These are phyloP conservation scores for Trametes meyenii DNA, from an alignment of 768 basidiomycete genomes.

Conservation along the genomic window DNA sequence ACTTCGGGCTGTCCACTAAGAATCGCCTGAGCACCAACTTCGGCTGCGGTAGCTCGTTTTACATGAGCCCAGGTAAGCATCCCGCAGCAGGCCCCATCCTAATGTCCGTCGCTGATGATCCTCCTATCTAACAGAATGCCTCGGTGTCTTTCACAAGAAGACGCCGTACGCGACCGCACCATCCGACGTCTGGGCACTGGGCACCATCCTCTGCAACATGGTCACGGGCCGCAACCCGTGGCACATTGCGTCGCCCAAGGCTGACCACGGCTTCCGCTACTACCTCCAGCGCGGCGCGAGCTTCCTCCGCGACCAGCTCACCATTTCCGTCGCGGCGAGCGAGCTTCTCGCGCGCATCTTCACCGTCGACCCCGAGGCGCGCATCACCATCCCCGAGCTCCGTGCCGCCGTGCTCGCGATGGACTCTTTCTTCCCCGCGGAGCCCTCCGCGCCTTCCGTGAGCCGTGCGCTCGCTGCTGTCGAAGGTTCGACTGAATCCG, in stretches of 20 bases:
- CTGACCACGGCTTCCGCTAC: slow-evolving; percentile 84
- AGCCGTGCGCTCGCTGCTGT: not conserved
- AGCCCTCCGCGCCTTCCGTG: not conserved
- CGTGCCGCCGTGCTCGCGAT: slow-evolving; percentile 59
- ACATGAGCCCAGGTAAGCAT: slow-evolving; percentile 38
- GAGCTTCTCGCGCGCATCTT: slow-evolving; percentile 35
- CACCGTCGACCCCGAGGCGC: slow-evolving; percentile 34
- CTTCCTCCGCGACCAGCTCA: slow-evolving; percentile 60
- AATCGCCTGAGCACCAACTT: slow-evolving; percentile 26
- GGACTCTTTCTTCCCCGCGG: slow-evolving; percentile 54
- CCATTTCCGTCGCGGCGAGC: slow-evolving; percentile 35
- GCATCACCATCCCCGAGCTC: slow-evolving; percentile 45
- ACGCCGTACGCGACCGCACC: slow-evolving; percentile 77
- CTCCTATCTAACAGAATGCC: slow-evolving; percentile 68
- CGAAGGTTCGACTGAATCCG: not conserved
- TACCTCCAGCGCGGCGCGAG: slow-evolving; percentile 72
- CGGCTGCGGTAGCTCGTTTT: slow-evolving; percentile 35
- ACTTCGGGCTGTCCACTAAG: slow-evolving; percentile 50
- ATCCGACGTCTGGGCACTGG: slow-evolving; percentile 96
- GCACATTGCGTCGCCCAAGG: slow-evolving; percentile 72
- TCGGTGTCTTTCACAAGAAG: slow-evolving; percentile 63
- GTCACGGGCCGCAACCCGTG: slow-evolving; percentile 96
- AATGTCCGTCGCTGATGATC: slow-evolving; percentile 5
- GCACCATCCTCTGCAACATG: slow-evolving; percentile 93
- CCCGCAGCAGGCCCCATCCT: not conserved